A percentile compares a stretch with the other conserved stretches of the same genome.
Evolutionary conservation across 805 yeast species (phyloP).

Genomic region (Candida incommunis): DNA sequence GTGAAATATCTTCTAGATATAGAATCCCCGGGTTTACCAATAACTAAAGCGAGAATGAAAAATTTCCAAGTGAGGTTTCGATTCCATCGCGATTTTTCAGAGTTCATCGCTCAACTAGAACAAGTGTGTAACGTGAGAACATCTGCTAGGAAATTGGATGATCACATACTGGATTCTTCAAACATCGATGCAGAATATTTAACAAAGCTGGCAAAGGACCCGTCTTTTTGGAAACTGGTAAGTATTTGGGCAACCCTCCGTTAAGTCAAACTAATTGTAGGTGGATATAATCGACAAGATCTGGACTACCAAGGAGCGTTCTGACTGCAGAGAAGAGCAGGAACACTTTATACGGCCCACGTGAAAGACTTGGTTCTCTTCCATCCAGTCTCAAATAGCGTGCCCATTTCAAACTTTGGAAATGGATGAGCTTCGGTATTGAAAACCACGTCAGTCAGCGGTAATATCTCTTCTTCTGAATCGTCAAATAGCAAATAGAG

Average conservation of each 20-base stretch:
- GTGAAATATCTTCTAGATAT: conserved; percentile 1
- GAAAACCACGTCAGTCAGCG: conserved; percentile 39
- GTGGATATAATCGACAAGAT: no score
- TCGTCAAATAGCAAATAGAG: conserved; percentile 35
- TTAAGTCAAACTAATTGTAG: no score
- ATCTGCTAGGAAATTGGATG: not conserved
- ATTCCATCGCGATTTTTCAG: not conserved
- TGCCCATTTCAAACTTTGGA: conserved; percentile 3
- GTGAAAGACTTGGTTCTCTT: not conserved
- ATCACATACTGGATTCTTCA: not conserved
- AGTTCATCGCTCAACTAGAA: not conserved
- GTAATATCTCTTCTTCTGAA: conserved; percentile 20
- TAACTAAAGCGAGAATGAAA: not conserved
- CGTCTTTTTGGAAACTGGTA: not conserved
- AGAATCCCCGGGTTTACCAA: not conserved
- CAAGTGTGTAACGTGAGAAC: not conserved
- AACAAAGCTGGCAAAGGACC: not conserved
- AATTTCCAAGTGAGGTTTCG: not conserved
- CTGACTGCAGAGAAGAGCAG: no score
- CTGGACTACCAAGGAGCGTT: no score
- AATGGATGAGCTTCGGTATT: conserved; percentile 56
- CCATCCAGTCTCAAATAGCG: not conserved
- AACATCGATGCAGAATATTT: not conserved
- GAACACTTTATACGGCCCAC: not conserved
- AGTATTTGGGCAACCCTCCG: no score